These are phyloP conservation scores for Nicotiana attenuata DNA, from an alignment of 257 asterid species.

Conservation along the genomic window DNA sequence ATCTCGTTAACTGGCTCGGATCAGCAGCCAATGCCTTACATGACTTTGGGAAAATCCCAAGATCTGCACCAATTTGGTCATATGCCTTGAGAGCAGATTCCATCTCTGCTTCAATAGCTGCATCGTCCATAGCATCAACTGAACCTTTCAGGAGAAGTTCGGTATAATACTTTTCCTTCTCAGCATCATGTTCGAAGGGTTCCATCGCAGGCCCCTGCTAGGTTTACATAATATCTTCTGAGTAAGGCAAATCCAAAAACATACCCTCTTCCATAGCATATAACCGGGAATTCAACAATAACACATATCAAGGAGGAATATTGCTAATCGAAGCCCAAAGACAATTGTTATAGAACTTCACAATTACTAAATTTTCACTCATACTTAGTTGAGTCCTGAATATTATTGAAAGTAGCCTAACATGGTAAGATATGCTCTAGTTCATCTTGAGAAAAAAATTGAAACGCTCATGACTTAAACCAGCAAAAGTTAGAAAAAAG, in stretches of 20 bases:
- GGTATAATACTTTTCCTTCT: constrained; percentile 68
- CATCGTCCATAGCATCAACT: constrained; percentile 53
- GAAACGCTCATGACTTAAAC: neutral
- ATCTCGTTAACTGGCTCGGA: constrained; percentile 89
- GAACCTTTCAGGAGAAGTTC: constrained; percentile 51
- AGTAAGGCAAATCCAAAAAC: neutral
- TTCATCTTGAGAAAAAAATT: neutral
- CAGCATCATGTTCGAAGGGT: constrained; percentile 63
- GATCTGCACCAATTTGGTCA: constrained; percentile 55
- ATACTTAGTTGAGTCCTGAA: neutral
- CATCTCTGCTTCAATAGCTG: constrained; percentile 67
- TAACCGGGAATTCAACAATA: neutral
- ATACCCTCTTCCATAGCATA: neutral
- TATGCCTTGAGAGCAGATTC: constrained; percentile 55
- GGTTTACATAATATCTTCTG: constrained; percentile 1
- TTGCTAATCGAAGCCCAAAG: neutral
- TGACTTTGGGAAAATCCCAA: constrained; percentile 80
- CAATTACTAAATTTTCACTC: neutral
- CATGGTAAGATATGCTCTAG: neutral
- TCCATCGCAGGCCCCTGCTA: constrained; percentile 81
- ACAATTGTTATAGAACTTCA: neutral
- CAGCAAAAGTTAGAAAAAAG: neutral
- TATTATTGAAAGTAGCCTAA: neutral
- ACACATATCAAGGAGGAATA: neutral
- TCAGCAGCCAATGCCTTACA: constrained; percentile 65